Evolutionary conservation across 495 filamentous ascomycete genomes (phyloP), one percentile per base, ranked within the genome.

Genomic region (Rusavskia elegans): DNA sequence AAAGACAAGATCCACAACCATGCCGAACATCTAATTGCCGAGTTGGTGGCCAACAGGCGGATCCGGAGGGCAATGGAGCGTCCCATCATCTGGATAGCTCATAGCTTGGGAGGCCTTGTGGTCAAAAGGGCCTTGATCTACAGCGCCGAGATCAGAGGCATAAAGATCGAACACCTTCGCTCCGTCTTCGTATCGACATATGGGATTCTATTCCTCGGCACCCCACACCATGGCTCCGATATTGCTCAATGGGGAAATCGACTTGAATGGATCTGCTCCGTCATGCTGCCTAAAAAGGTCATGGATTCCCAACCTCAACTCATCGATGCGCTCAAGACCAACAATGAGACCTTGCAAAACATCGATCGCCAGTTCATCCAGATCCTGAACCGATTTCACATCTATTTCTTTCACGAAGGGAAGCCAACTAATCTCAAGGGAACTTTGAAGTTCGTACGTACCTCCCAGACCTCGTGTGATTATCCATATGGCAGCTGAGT

Each of bases 1-100:
- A 80, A 80, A 45, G 87, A 89, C 64, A 82, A 81, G 57, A 79
- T 94, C 54, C 81, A 84, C 54, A 82, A 87, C 57, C 87, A 94
- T 66, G 87, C 87, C 5, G 82, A 89, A 61, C 87, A 79, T n/a
- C 70, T 94, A 13, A 74, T 89, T 17, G 78, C 80, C 9, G 68
- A 61, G 29, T 60, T 82, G 2, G 68, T 68, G 30, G 77, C 78
- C n/a, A 79, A 82, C 53, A 67, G 80, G 52, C 73, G 70, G 53
- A 74, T 80, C 64, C 64, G 74, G 64, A 54, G 73, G 61, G 63
- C 74, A 64, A 52, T 68, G 57, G 57, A 80, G 19, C 64, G 82
- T 27, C 87, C 87, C 0, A 88, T 94, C 52, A 82, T 94, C 50
- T 94, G 87, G 68, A 81, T 94, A 14, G 86, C 78, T 35, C 87